phyloP scores from a whole-genome alignment of 108 stramenopile species.

The Cylindrotheca fusiformis region DNA sequence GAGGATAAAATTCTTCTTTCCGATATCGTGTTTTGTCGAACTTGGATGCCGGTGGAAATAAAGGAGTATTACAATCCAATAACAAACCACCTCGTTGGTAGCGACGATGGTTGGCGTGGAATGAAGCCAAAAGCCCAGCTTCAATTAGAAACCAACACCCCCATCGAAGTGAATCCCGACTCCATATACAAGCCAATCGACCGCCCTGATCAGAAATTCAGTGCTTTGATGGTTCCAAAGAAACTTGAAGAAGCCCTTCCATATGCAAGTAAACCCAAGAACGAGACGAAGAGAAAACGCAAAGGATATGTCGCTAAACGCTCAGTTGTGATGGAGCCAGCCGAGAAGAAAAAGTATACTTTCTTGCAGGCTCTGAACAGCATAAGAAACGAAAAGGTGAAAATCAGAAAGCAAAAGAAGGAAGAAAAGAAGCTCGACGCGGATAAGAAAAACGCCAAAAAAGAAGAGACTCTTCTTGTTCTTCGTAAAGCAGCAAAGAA shows the following conservation, averaged over 20 bases:
- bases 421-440: constrained; percentile 47
- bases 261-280: constrained; percentile 91
- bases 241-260: constrained; percentile 90
- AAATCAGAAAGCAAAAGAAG: constrained; percentile 68
- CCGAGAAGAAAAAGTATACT: constrained; percentile 74
- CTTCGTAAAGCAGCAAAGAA: constrained; percentile 71
- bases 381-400: constrained; percentile 82
- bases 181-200: constrained; percentile 98
- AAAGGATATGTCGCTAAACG: constrained; percentile 83
- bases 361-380: constrained; percentile 84
- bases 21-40: constrained; percentile 96
- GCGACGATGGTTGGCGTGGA: constrained; percentile 76
- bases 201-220: constrained; percentile 77
- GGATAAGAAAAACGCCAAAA: constrained; percentile 64
- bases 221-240: constrained; percentile 83
- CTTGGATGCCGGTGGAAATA: constrained; percentile 96
- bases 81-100: constrained; percentile 69
- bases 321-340: constrained; percentile 79
- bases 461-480: constrained; percentile 60
- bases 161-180: constrained; percentile 94
- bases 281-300: constrained; percentile 60
- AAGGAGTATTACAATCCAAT: constrained; percentile 97
- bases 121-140: constrained; percentile 94
- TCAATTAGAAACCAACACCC: constrained; percentile 81
- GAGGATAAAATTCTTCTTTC: constrained; percentile 98